Evolutionary conservation across 805 yeast genomes (phyloP).

Genomic region (Kluyveromyces dobzhanskii): DNA sequence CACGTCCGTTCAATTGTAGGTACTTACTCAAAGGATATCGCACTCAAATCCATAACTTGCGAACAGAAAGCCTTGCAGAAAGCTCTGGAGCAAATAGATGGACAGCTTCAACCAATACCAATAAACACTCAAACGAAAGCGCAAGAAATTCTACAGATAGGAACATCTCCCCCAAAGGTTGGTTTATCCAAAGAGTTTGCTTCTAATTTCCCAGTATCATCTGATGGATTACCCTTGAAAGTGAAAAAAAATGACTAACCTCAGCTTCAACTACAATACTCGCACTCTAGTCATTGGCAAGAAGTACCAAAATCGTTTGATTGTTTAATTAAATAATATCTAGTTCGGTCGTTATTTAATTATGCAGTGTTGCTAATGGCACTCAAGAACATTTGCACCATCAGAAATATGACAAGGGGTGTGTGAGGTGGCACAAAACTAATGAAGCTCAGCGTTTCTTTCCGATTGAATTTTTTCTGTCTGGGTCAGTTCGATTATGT

Average conservation of each 20-base stretch:
- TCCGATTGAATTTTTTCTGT: no score
- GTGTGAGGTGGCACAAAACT: no score
- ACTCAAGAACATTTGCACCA: no score
- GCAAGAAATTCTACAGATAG: conserved; percentile 12
- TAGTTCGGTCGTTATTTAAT: no score
- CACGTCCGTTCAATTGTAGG: background rate
- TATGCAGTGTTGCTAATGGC: no score
- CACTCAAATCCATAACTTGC: conserved; percentile 1
- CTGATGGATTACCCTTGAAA: background rate
- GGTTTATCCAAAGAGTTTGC: conserved; percentile 11
- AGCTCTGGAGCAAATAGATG: conserved; percentile 15
- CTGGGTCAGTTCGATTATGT: no score
- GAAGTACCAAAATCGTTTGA: no score
- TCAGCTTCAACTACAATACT: no score
- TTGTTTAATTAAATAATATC: no score
- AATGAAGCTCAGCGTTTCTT: no score
- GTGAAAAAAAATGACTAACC: background rate
- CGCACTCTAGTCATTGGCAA: no score
- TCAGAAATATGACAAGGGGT: no score
- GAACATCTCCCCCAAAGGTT: conserved; percentile 26
- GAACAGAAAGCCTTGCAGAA: conserved; percentile 17
- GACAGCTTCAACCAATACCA: background rate
- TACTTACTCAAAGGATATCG: background rate
- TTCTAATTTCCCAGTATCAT: background rate
- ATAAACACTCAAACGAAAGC: background rate